Percentiles rank a stretch among this genome's conserved stretches.
Conservation (phyloP, 345 rosid species). For the Mallotus nudiflorus region DNA sequence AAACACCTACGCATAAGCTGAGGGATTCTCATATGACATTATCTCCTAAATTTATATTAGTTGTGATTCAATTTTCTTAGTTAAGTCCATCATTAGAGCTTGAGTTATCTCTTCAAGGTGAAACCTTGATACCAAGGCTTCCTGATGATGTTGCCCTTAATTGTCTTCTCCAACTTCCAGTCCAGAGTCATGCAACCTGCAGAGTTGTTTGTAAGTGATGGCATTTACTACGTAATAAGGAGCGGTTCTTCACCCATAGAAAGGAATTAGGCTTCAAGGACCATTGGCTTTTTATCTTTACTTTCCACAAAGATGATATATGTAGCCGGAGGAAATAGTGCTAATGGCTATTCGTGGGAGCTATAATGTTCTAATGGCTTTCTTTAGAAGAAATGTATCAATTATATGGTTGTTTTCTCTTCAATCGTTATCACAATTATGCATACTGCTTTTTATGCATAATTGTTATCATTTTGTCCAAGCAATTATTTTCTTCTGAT, state of each 20-base stretch:
- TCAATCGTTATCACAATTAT: not conserved
- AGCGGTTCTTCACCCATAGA: slow-evolving; percentile 61
- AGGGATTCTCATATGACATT: slow-evolving; percentile 87
- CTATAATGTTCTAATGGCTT: slow-evolving; percentile 13
- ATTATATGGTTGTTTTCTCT: slow-evolving; percentile 7
- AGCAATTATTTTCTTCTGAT: not conserved
- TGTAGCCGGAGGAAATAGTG: slow-evolving; percentile 82
- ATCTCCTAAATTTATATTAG: slow-evolving; percentile 79
- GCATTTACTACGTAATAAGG: slow-evolving; percentile 67
- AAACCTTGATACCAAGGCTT: slow-evolving; percentile 78
- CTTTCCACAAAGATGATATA: slow-evolving; percentile 69
- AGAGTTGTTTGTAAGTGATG: slow-evolving; percentile 79
- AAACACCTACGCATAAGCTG: slow-evolving; percentile 74
- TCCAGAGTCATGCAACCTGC: slow-evolving; percentile 60
- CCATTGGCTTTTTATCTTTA: slow-evolving; percentile 82
- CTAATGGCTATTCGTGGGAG: slow-evolving; percentile 32
- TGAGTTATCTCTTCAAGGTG: slow-evolving; percentile 48
- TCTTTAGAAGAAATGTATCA: not conserved
- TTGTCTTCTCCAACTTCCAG: slow-evolving; percentile 77
- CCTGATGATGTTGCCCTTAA: slow-evolving; percentile 84
- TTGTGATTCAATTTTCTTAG: slow-evolving; percentile 53
- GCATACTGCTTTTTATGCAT: slow-evolving; percentile 10
- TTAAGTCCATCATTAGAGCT: slow-evolving; percentile 50
- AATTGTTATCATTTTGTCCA: not conserved
- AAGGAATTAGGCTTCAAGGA: slow-evolving; percentile 70